These are phyloP conservation scores for Bisporella sp. DNA, from an alignment of 2,329 filamentous ascomycete genomes.

Conservation along the genomic window DNA sequence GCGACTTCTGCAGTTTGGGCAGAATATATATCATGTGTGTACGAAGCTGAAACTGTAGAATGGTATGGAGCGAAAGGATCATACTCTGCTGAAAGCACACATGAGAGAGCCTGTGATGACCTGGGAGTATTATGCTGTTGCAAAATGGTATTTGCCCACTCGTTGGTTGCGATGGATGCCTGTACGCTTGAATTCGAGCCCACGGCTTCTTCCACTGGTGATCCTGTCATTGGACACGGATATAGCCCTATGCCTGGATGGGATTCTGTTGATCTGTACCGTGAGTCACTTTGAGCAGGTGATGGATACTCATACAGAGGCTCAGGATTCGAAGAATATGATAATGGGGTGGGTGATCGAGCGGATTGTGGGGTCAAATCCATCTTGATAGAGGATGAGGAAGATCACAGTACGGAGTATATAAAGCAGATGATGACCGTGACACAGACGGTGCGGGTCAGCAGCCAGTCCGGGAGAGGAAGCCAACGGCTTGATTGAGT, in stretches of 20 bases:
- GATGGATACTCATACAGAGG: constrained; percentile 28
- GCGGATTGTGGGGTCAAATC: constrained; percentile 27
- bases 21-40: constrained; percentile 41
- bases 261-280: constrained; percentile 22
- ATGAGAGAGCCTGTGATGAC: constrained; percentile 28
- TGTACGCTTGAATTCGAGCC: constrained; percentile 14
- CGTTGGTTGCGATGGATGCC: constrained; percentile 17
- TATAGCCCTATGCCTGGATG: constrained; percentile 24
- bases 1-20: constrained; percentile 30
- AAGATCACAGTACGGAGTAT: constrained; percentile 1
- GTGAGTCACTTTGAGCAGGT: constrained; percentile 25
- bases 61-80: constrained; percentile 44
- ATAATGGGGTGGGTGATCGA: constrained; percentile 23
- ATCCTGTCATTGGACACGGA: constrained; percentile 23
- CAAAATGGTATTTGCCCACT: constrained; percentile 19
- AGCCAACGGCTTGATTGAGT: constrained; percentile 8
- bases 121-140: constrained; percentile 20
- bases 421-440: constrained; percentile 5
- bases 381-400: constrained; percentile 19
- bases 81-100: constrained; percentile 43
- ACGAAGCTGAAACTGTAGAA: constrained; percentile 33
- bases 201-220: constrained; percentile 15
- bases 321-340: constrained; percentile 21
- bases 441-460: constrained; percentile 6
- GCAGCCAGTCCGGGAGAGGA: constrained; percentile 1